Base-by-base conservation (phyloP, 2,329 filamentous ascomycete species). In the Colletotrichum incanum region DNA sequence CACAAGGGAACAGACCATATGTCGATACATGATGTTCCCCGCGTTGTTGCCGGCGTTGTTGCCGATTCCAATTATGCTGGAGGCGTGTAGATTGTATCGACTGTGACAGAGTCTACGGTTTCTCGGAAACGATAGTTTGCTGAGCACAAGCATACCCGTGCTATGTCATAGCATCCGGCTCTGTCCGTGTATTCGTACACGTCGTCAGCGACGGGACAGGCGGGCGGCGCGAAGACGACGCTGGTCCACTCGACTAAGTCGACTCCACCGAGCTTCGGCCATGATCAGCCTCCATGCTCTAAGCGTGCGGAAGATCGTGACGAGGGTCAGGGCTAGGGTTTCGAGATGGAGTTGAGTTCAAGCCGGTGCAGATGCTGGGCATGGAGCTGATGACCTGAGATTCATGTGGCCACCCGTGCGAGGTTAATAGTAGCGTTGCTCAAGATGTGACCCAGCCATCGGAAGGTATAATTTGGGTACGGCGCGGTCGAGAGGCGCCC, bases 341-440 rank as follows among this genome's bases (percentile, higher is more conserved):
- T 65, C 54, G 16, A 41, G 59, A 47, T 56, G 23, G 50, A 71
- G 26, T 11, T 58, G 39, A 71, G 37, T 28, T 65, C 7, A 34
- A 41, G 37, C 14, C 37, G 39, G 11, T 23, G 49, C n/a, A n/a
- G 52, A 26, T 16, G 59, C n/a, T 26, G 59, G 26, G 28, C 20
- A 50, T 43, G 43, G 50, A 73, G 49, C 20, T 54, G 43, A 41
- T 79, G 77, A 78, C 75, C 66, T 47, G 52, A 72, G 20, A 41
- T 52, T 73, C 74, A 76, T 78, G 76, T 78, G 76, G 75, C 70
- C 75, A 76, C 55, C 74, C 73, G 75, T 52, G 37, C n/a, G 26
- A 31, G 41, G 26, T 56, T 34, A 58, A 45, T 12, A 37, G 31
- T 68, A 28, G 37, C 49, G 56, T 31, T 45, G 45, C 37, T 66